Base-by-base conservation (phyloP, 176 grass and related monocot species). In the Cenchrus purpureus region DNA sequence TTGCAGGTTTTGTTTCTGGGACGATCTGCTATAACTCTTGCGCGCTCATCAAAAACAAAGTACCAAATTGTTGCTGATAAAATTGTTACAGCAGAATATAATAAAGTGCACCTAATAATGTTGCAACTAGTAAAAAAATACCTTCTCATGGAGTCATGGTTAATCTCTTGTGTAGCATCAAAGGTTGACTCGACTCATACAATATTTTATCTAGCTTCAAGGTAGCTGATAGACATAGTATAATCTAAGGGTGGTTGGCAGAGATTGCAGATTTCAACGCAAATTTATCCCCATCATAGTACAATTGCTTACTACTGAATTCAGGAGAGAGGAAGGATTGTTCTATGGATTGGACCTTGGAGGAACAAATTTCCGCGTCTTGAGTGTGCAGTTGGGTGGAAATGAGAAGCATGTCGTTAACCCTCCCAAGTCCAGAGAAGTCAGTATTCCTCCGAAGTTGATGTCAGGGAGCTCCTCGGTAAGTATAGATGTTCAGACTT, bases 261-360 rank as follows among this genome's bases (percentile, higher is more conserved):
- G 40, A 13, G 3, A 13, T 17, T 48, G 37, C 12, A 50, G 25
- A 57, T 79, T 63, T 69, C 20, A 19, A 8, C 53, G 12, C 54
- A 48, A 46, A 55, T 10, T 48, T 28, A 31, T 64, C 22, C 17
- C 13, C 20, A 74, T 10, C 4, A 42, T 11, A 25, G 25, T 19
- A 40, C 49, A 81, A 44, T 37, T 72, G 12, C 70, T 76, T 75
- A 76, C 46, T 7, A 34, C 28, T 86, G 53, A 54, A 43, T 86
- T 66, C 37, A 92, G 93, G 89, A 34, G 70, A 46, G 96, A 98
- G 69, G 85, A 92, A 75, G 93, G 96, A 22, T 76, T 87, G 56
- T 98, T 93, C 79, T 95, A 98, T 58, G 93, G 87, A 63, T 74
- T 98, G 82, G 96, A 94, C 80, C 89, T 98, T 50, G 96, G 93